These are phyloP conservation scores for Lentinula raphanica DNA, from an alignment of 768 basidiomycete species.

Conservation along the genomic window DNA sequence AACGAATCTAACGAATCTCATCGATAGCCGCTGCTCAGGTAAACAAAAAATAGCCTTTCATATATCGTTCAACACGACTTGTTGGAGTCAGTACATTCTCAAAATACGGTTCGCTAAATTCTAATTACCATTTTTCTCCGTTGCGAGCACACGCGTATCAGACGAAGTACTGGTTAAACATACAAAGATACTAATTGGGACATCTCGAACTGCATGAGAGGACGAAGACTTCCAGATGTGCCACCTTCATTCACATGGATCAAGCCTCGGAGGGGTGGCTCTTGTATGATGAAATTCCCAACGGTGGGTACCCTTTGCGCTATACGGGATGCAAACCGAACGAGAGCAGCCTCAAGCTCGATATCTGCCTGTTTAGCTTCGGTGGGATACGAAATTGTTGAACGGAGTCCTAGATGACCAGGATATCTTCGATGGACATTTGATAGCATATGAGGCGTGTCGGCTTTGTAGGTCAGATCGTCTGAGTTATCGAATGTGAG, in stretches of 20 bases:
- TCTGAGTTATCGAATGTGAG: neutral
- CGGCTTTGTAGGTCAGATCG: too few relatives aligned
- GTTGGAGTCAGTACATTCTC: too few relatives aligned
- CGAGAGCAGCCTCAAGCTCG: neutral
- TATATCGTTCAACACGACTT: too few relatives aligned
- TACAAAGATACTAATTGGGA: neutral
- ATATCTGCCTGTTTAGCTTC: neutral
- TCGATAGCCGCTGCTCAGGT: too few relatives aligned
- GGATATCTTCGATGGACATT: neutral
- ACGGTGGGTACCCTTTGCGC: neutral
- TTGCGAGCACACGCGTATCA: too few relatives aligned
- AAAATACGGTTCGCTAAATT: too few relatives aligned
- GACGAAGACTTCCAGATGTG: neutral
- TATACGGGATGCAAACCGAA: neutral
- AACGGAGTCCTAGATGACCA: neutral
- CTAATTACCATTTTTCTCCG: too few relatives aligned
- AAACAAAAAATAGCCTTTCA: too few relatives aligned
- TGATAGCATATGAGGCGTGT: too few relatives aligned
- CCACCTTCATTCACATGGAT: neutral
- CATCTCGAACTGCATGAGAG: neutral
- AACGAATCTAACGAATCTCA: too few relatives aligned
- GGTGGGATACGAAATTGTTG: neutral
- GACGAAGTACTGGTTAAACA: neutral
- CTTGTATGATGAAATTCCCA: neutral
- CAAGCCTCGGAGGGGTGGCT: neutral